A percentile compares a stretch with the other conserved stretches of the same genome.
Conservation (phyloP, 352 stramenopile species). For the Pythium rishiriense region DNA sequence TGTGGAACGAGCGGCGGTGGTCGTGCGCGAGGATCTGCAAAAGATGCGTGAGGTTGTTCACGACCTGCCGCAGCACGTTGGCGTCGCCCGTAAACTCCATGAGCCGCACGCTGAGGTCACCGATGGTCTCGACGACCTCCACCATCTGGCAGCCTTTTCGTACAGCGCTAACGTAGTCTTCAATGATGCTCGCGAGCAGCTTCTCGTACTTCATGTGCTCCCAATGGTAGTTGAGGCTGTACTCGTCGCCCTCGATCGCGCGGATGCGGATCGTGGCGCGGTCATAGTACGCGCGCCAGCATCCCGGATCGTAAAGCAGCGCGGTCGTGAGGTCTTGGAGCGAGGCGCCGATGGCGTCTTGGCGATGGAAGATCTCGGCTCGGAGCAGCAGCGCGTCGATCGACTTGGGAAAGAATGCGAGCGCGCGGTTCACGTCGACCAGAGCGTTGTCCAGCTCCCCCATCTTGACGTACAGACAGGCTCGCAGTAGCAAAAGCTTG, state of each 20-base stretch:
- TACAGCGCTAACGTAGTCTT: constrained; percentile 74
- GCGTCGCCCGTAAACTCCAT: constrained; percentile 65
- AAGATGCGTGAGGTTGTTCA: constrained; percentile 61
- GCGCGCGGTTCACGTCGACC: constrained; percentile 52
- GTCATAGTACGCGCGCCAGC: constrained; percentile 83
- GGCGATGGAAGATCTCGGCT: constrained; percentile 61
- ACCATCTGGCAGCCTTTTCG: constrained; percentile 71
- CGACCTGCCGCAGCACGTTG: constrained; percentile 61
- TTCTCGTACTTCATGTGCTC: constrained; percentile 70
- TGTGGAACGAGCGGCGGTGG: constrained; percentile 36
- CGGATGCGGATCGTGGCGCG: constrained; percentile 65
- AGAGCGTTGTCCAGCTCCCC: constrained; percentile 53
- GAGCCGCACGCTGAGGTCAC: constrained; percentile 62
- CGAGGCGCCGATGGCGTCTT: constrained; percentile 43
- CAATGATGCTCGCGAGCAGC: constrained; percentile 59
- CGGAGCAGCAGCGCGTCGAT: constrained; percentile 66
- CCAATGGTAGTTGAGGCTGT: constrained; percentile 62
- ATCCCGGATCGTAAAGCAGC: constrained; percentile 54
- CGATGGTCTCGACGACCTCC: constrained; percentile 75
- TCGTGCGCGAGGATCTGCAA: constrained; percentile 50
- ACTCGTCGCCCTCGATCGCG: constrained; percentile 64
- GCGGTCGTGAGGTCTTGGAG: constrained; percentile 69
- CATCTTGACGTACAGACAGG: constrained; percentile 61
- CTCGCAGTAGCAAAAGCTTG: constrained; percentile 52
- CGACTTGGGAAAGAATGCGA: constrained; percentile 65